Conservation (phyloP, 2,329 filamentous ascomycete genomes). For the Botrytis galanthina region DNA sequence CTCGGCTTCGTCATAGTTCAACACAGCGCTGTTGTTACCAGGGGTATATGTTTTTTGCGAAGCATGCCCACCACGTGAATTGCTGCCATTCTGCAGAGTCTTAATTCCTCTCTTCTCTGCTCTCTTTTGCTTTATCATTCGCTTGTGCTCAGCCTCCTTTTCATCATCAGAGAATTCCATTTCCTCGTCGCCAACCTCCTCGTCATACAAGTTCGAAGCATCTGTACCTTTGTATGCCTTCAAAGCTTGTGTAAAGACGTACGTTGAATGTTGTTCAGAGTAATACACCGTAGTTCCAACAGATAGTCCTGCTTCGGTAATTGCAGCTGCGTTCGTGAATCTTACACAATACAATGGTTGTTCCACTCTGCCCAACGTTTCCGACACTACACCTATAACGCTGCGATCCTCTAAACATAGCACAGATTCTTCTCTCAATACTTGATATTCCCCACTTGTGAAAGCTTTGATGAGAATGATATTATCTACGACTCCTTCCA, state of each 20-base stretch:
- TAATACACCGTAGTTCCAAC: conserved; percentile 75
- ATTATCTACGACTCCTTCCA: conserved; percentile 77
- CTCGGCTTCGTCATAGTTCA: conserved; percentile 68
- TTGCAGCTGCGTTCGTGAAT: conserved; percentile 67
- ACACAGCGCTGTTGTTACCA: conserved; percentile 43
- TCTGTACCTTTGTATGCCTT: conserved; percentile 83
- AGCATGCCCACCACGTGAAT: conserved; percentile 40
- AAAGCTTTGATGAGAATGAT: conserved; percentile 76
- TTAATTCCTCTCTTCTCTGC: conserved; percentile 54
- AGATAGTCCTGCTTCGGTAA: conserved; percentile 64
- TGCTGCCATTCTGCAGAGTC: conserved; percentile 44
- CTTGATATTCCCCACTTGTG: conserved; percentile 76
- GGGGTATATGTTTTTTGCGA: conserved; percentile 36
- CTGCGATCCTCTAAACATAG: conserved; percentile 74
- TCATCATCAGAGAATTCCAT: conserved; percentile 97
- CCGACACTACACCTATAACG: conserved; percentile 78
- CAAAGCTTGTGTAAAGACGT: conserved; percentile 82
- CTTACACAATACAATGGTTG: conserved; percentile 82
- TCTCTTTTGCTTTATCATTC: conserved; percentile 65
- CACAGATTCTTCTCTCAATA: conserved; percentile 80
- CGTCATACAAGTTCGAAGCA: conserved; percentile 91
- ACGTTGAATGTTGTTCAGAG: conserved; percentile 72
- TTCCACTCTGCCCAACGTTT: conserved; percentile 81
- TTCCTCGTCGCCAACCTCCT: conserved; percentile 82
- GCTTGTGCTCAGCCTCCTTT: conserved; percentile 80